Conservation (phyloP, 768 basidiomycete genomes). For the Boletus subcaerulescens region DNA sequence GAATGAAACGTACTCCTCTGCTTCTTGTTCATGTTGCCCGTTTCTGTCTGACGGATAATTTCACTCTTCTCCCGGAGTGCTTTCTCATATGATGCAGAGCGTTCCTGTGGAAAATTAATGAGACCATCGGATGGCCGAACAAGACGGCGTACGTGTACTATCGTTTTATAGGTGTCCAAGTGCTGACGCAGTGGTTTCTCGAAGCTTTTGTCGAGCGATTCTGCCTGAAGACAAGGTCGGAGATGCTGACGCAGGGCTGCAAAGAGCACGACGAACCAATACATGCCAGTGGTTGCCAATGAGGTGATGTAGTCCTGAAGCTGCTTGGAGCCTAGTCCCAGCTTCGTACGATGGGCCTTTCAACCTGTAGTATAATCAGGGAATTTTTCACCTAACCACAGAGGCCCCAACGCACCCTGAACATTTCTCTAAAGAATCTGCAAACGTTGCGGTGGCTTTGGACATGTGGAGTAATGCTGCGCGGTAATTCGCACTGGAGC, state of each 20-base stretch:
- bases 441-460: constrained; percentile 79
- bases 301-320: constrained; percentile 86
- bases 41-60: constrained; percentile 82
- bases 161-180: constrained; percentile 71
- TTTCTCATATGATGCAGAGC: constrained; percentile 80
- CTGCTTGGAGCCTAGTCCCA: constrained; percentile 79
- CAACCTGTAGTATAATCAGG: constrained; percentile 41
- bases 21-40: constrained; percentile 78
- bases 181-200: constrained; percentile 88
- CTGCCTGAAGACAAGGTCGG: constrained; percentile 50
- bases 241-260: constrained; percentile 1
- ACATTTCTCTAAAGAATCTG: constrained; percentile 82
- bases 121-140: neutral
- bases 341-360: constrained; percentile 80
- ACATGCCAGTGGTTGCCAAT: constrained; percentile 93
- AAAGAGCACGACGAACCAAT: constrained; percentile 50
- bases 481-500: constrained; percentile 74
- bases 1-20: constrained; percentile 65
- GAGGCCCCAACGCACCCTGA: constrained; percentile 55
- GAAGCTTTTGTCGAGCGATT: constrained; percentile 82
- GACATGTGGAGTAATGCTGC: constrained; percentile 78
- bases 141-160: constrained; percentile 55
- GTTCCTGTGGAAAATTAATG: constrained; percentile 52
- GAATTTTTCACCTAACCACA: neutral
- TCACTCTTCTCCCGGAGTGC: constrained; percentile 79